A percentile compares a stretch with the other conserved stretches of the same genome.
These are phyloP conservation scores for Sporothrix globosa DNA, from an alignment of 2,329 filamentous ascomycete species.

Conservation along the genomic window DNA sequence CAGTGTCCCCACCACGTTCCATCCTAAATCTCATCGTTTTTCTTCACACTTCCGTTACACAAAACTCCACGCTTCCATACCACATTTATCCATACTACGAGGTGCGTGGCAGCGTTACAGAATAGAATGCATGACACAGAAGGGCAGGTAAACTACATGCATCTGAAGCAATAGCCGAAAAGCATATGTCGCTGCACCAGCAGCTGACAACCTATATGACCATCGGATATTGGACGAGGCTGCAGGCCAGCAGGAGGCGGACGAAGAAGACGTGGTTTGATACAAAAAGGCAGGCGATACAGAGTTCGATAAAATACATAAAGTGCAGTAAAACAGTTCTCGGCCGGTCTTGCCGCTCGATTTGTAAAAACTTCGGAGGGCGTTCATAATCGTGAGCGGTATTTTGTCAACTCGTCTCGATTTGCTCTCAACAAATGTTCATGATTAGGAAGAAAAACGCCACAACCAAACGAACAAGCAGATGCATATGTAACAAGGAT, in stretches of 20 bases:
- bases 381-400: background rate
- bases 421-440: background rate
- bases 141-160: background rate
- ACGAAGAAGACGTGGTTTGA: background rate
- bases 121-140: background rate
- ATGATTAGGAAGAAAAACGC: background rate
- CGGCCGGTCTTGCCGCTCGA: background rate
- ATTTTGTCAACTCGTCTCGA: background rate
- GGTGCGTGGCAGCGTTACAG: constrained; percentile 9
- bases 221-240: constrained; percentile 1
- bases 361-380: background rate
- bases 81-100: background rate
- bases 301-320: background rate
- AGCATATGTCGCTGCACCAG: background rate
- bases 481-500: background rate
- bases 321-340: background rate
- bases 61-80: constrained; percentile 7
- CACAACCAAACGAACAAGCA: background rate
- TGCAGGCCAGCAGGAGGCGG: background rate
- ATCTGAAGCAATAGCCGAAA: background rate
- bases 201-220: background rate
- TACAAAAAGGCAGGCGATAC: background rate
- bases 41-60: constrained; percentile 10
- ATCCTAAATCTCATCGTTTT: background rate
- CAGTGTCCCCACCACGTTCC: too few species aligned